Base-by-base conservation (phyloP, 108 stramenopile genomes). In the Nannochloropsis oceanica region DNA sequence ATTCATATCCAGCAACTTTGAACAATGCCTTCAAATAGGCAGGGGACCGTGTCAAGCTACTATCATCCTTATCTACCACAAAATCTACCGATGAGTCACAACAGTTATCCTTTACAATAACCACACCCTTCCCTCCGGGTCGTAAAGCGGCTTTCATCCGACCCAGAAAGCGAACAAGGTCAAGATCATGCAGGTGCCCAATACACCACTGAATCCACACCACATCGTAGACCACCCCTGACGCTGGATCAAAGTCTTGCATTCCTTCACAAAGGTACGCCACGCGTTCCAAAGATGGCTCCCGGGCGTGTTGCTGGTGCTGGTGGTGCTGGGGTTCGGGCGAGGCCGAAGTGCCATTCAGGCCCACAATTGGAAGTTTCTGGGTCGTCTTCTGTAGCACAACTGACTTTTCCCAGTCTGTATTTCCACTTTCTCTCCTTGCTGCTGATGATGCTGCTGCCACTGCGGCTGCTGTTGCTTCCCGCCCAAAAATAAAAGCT, bases 201-300 rank as follows among this genome's bases (percentile, higher is more conserved):
- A 95, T 89, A 13, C 93, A 93, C 96, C 96, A 97, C 88, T 97
- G 96, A 50, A 97, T 92, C 95, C 95, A 97, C 82, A 97, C 91
- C 12, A 97, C 86, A 85, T 94, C 92, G 90, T 95, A 94, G 13
- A 83, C 90, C 11, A 91, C 84, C 25, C 80, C 80, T 18, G 59
- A 73, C 81, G 82, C 79, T 13, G 96, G 96, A 81, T 86, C 81
- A 91, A 95, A 97, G 43, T 96, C 95, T 92, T 97, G 94, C 83
- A 95, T 84, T 22, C 93, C 95, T 0, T 85, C 24, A 83, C 94
- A 95, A 83, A 92, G 92, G 90, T 91, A 97, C 59, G 22, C 22
- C 59, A 73, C 59, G 10, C 59, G 59, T n/a, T 18, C 59, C 59
- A n/a, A 18, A 18, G 59, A 10, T 73, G 59, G 59, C 5, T 0